phyloP scores from a whole-genome alignment of 1,139 yeast genomes.

The Blastobotrys aristatus region DNA sequence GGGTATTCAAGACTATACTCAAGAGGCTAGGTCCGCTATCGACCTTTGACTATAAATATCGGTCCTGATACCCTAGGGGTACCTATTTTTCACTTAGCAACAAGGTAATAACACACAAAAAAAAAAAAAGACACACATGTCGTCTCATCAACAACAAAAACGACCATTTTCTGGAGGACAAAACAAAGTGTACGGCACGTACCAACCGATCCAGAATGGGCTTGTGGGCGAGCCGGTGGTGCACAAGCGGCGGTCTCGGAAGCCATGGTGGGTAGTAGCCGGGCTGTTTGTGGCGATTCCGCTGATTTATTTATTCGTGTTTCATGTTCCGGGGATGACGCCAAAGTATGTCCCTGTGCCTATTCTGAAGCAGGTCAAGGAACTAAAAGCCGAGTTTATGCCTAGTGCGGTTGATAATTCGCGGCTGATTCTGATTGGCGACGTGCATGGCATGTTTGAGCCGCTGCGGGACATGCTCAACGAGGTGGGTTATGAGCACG shows the following conservation, averaged over 20 bases:
- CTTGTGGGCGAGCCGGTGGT: neutral
- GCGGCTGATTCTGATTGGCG: conserved; percentile 71
- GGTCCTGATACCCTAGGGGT: too few relatives aligned
- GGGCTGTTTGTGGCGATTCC: conserved; percentile 8
- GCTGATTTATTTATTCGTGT: conserved; percentile 19
- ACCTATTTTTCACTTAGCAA: too few relatives aligned
- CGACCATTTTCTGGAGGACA: conserved; percentile 1
- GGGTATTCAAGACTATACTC: too few relatives aligned
- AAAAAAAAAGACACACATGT: neutral
- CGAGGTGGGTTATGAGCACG: conserved; percentile 40
- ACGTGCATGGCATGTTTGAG: conserved; percentile 73
- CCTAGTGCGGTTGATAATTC: conserved; percentile 23
- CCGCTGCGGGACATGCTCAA: conserved; percentile 50
- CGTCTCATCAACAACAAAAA: neutral
- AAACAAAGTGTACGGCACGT: conserved; percentile 9
- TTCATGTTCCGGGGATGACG: conserved; percentile 18
- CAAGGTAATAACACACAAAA: neutral
- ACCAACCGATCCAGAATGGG: conserved; percentile 10
- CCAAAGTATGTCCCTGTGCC: conserved; percentile 22
- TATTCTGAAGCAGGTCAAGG: conserved; percentile 21
- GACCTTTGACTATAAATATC: too few relatives aligned
- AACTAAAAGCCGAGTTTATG: conserved; percentile 15
- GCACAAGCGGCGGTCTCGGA: neutral
- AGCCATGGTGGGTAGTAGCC: conserved; percentile 6
- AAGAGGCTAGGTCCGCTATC: too few relatives aligned